Evolutionary conservation across 2,329 filamentous ascomycete genomes (phyloP).

Genomic region (Fusarium staphyleae): DNA sequence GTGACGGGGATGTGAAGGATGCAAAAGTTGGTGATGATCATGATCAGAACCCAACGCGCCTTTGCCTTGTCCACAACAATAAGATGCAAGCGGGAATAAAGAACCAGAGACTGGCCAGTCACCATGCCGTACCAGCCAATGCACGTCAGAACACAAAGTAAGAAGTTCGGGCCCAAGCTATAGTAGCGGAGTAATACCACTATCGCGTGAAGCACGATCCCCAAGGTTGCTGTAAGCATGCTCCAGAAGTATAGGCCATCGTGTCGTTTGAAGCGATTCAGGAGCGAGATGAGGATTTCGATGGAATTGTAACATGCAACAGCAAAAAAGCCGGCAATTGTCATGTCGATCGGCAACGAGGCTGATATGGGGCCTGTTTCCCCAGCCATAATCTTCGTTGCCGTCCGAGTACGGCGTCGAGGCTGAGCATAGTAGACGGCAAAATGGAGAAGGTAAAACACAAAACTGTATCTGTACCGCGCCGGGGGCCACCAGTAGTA

Average conservation of each 20-base stretch:
- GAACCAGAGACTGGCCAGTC: conserved; percentile 28
- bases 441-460: neutral
- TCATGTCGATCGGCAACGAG: conserved; percentile 27
- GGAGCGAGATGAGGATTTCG: conserved; percentile 30
- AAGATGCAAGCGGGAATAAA: conserved; percentile 28
- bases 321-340: conserved; percentile 29
- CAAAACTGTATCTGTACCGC: too few relatives aligned
- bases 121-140: conserved; percentile 35
- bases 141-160: conserved; percentile 28
- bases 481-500: too few relatives aligned
- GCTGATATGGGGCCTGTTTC: conserved; percentile 26
- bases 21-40: conserved; percentile 32
- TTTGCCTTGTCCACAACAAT: conserved; percentile 27
- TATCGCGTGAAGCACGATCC: conserved; percentile 23
- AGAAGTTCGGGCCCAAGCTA: conserved; percentile 27
- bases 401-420: conserved; percentile 12
- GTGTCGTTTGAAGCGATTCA: conserved; percentile 27
- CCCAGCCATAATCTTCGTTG: conserved; percentile 23
- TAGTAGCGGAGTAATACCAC: conserved; percentile 32
- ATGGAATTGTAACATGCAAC: conserved; percentile 29
- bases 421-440: neutral
- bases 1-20: conserved; percentile 28
- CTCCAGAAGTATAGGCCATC: conserved; percentile 31
- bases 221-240: conserved; percentile 23
- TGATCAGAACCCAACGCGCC: conserved; percentile 27